Conservation (phyloP, 495 filamentous ascomycete genomes). For the Talaromyces nanjingensis region DNA sequence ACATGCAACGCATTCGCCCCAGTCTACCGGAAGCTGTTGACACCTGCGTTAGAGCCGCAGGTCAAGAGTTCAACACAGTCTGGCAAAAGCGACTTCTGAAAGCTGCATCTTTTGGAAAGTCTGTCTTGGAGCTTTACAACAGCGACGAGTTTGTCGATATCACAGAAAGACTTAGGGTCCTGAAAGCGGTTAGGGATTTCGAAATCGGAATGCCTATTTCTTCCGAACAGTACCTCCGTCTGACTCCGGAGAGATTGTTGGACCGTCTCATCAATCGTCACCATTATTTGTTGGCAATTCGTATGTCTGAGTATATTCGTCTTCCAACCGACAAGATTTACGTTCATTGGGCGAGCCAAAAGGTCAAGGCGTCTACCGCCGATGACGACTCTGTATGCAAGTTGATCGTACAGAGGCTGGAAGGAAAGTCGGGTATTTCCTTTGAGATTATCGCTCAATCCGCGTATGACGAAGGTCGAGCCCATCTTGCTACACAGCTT, state of each 20-base stretch:
- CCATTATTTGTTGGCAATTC: slow-evolving; percentile 86
- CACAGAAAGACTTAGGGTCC: slow-evolving; percentile 86
- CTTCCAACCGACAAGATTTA: slow-evolving; percentile 87
- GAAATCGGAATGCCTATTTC: slow-evolving; percentile 87
- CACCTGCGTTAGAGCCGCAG: slow-evolving; percentile 83
- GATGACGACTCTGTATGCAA: slow-evolving; percentile 85
- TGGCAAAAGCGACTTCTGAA: slow-evolving; percentile 96
- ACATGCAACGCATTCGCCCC: slow-evolving; percentile 85
- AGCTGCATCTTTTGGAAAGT: slow-evolving; percentile 95
- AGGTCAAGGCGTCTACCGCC: slow-evolving; percentile 76
- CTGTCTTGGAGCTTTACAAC: slow-evolving; percentile 90
- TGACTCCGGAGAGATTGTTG: slow-evolving; percentile 82
- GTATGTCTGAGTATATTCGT: slow-evolving; percentile 80
- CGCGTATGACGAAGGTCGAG: slow-evolving; percentile 92
- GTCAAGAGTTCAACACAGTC: slow-evolving; percentile 78
- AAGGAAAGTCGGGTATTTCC: slow-evolving; percentile 83
- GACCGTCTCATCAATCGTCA: slow-evolving; percentile 78
- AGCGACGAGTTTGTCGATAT: slow-evolving; percentile 98
- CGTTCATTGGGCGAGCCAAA: slow-evolving; percentile 93
- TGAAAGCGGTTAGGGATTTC: slow-evolving; percentile 87
- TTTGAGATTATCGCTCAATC: slow-evolving; percentile 90
- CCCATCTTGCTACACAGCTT: slow-evolving; percentile 77
- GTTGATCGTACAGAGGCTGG: slow-evolving; percentile 77
- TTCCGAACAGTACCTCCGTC: slow-evolving; percentile 81
- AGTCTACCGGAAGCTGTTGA: slow-evolving; percentile 88